phyloP scores from a whole-genome alignment of 495 filamentous ascomycete species.

The Neurospora tetraspora region DNA sequence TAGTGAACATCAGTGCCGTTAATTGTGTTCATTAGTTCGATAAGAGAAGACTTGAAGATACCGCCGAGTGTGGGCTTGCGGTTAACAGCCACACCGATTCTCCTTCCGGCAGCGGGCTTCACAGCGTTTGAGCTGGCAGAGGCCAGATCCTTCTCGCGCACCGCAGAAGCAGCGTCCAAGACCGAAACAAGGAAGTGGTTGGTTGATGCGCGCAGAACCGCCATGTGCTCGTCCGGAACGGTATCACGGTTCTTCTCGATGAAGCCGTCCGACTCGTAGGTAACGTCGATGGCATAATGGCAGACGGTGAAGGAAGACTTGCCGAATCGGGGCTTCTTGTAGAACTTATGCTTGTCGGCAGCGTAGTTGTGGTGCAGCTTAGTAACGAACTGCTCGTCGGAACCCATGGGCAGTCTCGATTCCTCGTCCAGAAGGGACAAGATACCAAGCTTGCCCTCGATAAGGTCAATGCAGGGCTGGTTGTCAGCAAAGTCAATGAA shows the following conservation, averaged over 20 bases:
- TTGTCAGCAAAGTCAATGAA: constrained; percentile 99
- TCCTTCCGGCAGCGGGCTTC: constrained; percentile 63
- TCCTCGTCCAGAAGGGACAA: constrained; percentile 92
- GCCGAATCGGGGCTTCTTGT: constrained; percentile 95
- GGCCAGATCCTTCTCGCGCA: constrained; percentile 77
- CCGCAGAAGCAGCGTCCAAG: constrained; percentile 70
- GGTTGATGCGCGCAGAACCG: constrained; percentile 71
- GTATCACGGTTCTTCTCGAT: constrained; percentile 99
- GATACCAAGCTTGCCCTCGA: constrained; percentile 93
- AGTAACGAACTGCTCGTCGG: constrained; percentile 93
- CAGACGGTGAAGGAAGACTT: constrained; percentile 98
- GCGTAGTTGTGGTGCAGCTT: constrained; percentile 95
- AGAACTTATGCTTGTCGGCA: constrained; percentile 87
- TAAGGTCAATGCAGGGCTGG: constrained; percentile 98
- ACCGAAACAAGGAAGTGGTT: constrained; percentile 83
- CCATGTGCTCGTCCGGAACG: constrained; percentile 96
- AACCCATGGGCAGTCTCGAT: constrained; percentile 90
- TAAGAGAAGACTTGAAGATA: constrained; percentile 96
- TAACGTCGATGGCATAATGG: constrained; percentile 97
- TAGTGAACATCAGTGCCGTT: constrained; percentile 98
- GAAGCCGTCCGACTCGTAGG: constrained; percentile 99
- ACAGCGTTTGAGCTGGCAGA: constrained; percentile 58
- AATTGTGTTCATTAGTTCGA: constrained; percentile 97
- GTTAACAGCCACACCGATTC: constrained; percentile 82
- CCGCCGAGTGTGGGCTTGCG: constrained; percentile 95